Evolutionary conservation across 495 filamentous ascomycete species (phyloP).

Genomic region (Opeltia flavorubescens): DNA sequence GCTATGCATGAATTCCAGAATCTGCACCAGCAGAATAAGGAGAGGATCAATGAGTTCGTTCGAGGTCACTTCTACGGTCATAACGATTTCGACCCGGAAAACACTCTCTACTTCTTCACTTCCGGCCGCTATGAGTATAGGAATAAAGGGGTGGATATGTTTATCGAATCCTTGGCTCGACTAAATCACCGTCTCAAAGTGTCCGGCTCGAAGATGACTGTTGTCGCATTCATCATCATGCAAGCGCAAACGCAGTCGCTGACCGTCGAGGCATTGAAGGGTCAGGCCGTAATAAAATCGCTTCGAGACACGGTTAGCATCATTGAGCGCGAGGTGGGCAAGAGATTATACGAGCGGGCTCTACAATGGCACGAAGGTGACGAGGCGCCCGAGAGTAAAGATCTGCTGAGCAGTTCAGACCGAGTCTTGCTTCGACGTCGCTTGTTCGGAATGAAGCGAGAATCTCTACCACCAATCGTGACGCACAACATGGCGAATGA

Average conservation of each 20-base stretch:
- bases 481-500: conserved; percentile 99
- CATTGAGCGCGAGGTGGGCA: conserved; percentile 81
- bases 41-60: conserved; percentile 96
- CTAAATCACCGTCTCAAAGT: conserved; percentile 85
- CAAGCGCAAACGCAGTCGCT: conserved; percentile 93
- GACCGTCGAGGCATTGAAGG: conserved; percentile 90
- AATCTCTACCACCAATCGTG: conserved; percentile 81
- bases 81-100: conserved; percentile 90
- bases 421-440: conserved; percentile 84
- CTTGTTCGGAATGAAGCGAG: conserved; percentile 90
- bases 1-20: conserved; percentile 99
- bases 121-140: conserved; percentile 93
- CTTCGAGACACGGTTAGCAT: conserved; percentile 80
- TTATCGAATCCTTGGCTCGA: conserved; percentile 87
- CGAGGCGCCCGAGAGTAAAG: conserved; percentile 86
- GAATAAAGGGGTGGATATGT: conserved; percentile 99
- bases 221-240: conserved; percentile 99
- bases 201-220: conserved; percentile 75
- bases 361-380: conserved; percentile 90
- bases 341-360: conserved; percentile 85
- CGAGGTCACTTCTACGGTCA: conserved; percentile 97
- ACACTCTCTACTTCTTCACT: conserved; percentile 97
- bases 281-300: conserved; percentile 93
- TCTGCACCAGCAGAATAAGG: conserved; percentile 85
- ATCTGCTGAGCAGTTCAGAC: conserved; percentile 80